Base-by-base conservation (phyloP, 2,329 filamentous ascomycete species). In the Trichoderma sp. region DNA sequence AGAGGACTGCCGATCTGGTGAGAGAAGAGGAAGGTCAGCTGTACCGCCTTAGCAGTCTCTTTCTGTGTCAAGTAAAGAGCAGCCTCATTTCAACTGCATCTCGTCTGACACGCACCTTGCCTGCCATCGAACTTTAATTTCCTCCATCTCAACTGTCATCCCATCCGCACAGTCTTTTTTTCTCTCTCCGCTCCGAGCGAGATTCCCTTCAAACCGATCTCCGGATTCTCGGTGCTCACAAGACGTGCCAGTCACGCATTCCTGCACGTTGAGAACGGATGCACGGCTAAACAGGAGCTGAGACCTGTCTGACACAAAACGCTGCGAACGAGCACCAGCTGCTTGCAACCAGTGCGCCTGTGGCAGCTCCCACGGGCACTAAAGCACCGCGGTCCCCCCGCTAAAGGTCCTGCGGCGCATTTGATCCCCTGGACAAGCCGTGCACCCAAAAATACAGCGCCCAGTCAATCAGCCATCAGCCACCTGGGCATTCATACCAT, bases 221-320 rank as follows among this genome's bases (percentile, higher is more conserved):
- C 41, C 41, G 41, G 41, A 8, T 45, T 45, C 41, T 45, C 41
- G 7, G 41, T n/a, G 45, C 45, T 53, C 45, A 53, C 45, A 6
- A 50, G 18, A 38, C 35, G 35, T 38, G 35, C n/a, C 8, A 56
- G 16, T 41, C 29, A 8, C 21, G 7, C 50, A 69, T 69, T 59
- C 66, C 66, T 68, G 45, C 31, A 27, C 35, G 27, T 35, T 64
- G 38, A n/a, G n/a, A 62, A 33, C 69, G 69, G 69, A 50, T n/a
- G 11, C 59, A 53, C 59, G 38, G 63, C 63, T 29, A 27, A 24
- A 65, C 33, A 41, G 35, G 29, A 38, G 59, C 69, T 72, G 59
- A 72, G 59, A 72, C 68, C 35, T 71, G 68, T 71, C 29, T 71
- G 68, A 72, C 59, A 64, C 69, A 72, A 7, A n/a, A 6, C 66